phyloP scores from a whole-genome alignment of 176 grass and related monocot genomes.

The Microstegium vimineum region DNA sequence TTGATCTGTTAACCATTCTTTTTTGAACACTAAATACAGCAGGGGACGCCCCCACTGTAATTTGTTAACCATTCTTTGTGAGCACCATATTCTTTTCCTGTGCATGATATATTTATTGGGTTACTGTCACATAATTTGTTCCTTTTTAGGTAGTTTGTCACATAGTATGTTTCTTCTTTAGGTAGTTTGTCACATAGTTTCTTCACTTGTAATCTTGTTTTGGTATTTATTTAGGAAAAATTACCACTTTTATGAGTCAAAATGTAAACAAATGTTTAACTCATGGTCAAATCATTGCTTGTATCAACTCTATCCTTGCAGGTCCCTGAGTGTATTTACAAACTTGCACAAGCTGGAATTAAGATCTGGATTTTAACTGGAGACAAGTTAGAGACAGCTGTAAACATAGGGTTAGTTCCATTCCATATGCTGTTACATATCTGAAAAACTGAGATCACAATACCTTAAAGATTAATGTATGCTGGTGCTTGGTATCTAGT shows the following conservation, averaged over 20 bases:
- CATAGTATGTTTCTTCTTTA: neutral
- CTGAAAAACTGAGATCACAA: constrained; percentile 17
- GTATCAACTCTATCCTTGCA: constrained; percentile 27
- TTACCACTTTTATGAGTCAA: neutral
- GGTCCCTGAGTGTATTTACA: constrained; percentile 96
- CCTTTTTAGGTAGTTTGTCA: neutral
- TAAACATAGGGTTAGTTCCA: constrained; percentile 85
- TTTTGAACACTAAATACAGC: neutral
- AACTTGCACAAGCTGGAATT: constrained; percentile 95
- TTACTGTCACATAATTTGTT: neutral
- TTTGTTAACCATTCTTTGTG: neutral
- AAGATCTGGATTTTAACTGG: constrained; percentile 96
- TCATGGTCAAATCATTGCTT: constrained; percentile 5
- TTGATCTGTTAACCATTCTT: neutral
- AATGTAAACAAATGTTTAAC: neutral
- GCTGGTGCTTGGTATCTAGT: constrained; percentile 47
- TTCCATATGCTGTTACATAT: neutral
- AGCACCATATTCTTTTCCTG: neutral
- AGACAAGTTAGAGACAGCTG: constrained; percentile 94
- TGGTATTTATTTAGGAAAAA: neutral
- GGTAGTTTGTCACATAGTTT: neutral
- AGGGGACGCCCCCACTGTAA: neutral
- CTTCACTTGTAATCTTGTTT: constrained; percentile 1
- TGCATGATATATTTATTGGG: neutral
- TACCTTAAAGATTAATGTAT: constrained; percentile 16